Evolutionary conservation across 345 rosid genomes (phyloP), one percentile per base, ranked within the genome.

Genomic region (Arabidopsis arenosa): DNA sequence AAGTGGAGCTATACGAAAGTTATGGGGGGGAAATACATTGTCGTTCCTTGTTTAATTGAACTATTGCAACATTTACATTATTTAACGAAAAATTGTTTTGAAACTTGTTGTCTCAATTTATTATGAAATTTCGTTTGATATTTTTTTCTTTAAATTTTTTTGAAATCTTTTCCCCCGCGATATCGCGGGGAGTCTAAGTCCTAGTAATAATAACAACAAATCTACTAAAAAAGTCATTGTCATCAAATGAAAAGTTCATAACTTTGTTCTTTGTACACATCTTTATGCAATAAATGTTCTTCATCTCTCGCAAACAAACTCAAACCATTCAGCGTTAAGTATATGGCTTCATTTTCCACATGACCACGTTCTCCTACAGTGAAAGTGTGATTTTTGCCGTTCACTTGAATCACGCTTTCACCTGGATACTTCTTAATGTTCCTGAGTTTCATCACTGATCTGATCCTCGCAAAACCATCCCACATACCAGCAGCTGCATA

Each of bases 401-500:
- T 72, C 53, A 86, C 53, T 7, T 80, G 83, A 61, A 88, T 59
- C 49, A 66, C 53, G 56, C 92, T 88, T 75, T 82, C 78, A 37
- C 92, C 88, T 5, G 87, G 92, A 84, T 59, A 77, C 80, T 88
- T 88, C 55, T 58, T 84, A 36, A 83, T 81, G 10, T 75, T 79
- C 39, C 77, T 84, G 12, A 3, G 33, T 79, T 85, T 86, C 92
- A 89, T 87, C 80, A 82, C 57, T 0, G 66, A 77, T 73, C 89
- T 78, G 30, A 86, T 76, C 70, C 35, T 80, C 2, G 83, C 79
- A 49, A 84, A 83, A 26, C 79, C 81, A 52, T 86, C 79, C 88
- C 87, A 84, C 66, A 66, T 83, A 57, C 89, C 91, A 68, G 67
- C 57, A 39, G 84, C 76, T 51, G 90, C 86, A 68, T 89, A 89